phyloP scores from a whole-genome alignment of 495 filamentous ascomycete species.

The Parmelia sp. region DNA sequence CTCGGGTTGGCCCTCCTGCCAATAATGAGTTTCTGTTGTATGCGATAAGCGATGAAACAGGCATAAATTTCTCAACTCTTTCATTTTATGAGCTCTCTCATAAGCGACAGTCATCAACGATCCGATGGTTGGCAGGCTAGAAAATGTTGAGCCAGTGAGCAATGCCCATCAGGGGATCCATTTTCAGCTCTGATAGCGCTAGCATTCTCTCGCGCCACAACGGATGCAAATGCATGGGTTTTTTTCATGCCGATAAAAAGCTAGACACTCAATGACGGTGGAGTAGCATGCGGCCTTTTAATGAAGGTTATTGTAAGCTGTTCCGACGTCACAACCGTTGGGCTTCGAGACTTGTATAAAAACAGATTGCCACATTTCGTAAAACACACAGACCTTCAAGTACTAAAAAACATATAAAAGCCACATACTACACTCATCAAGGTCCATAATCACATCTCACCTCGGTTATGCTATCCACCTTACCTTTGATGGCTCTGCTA shows the following conservation, averaged over 20 bases:
- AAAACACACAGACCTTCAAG: neutral
- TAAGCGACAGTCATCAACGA: neutral
- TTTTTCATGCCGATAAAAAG: neutral
- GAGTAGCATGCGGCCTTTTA: neutral
- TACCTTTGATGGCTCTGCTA: conserved; percentile 8
- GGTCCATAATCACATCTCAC: neutral
- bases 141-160: conserved; percentile 3
- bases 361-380: neutral
- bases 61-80: neutral
- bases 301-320: neutral
- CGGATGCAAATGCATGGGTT: neutral
- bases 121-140: conserved; percentile 2
- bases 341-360: neutral
- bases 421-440: neutral
- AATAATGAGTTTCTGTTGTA: conserved; percentile 1
- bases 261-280: neutral
- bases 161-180: neutral
- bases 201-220: conserved; percentile 11
- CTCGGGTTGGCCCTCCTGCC: neutral
- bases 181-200: conserved; percentile 3
- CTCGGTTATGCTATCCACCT: neutral
- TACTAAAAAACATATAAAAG: neutral
- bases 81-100: neutral
- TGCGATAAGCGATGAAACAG: conserved; percentile 13
- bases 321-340: conserved; percentile 1